Conservation (phyloP, 192 early-diverging fungal species). For the Glomus cerebriforme region DNA sequence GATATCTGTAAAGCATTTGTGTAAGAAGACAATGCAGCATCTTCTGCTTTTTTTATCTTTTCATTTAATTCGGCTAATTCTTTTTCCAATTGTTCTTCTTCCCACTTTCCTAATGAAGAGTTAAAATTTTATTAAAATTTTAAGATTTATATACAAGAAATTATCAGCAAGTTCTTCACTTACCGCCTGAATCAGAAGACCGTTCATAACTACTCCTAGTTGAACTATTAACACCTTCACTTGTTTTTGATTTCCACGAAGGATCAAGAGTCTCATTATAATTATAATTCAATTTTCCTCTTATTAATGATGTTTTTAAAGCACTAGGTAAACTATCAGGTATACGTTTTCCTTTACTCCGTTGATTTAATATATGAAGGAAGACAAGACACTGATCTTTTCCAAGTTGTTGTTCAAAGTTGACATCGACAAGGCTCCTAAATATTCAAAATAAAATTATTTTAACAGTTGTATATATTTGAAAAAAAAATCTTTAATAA, state of each 20-base stretch:
- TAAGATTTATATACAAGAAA: not conserved
- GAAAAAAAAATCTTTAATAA: not conserved
- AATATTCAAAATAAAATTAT: conserved; percentile 1
- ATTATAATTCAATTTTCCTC: conserved; percentile 40
- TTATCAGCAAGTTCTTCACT: not conserved
- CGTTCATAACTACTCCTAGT: conserved; percentile 38
- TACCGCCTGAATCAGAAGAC: conserved; percentile 38
- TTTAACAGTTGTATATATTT: not conserved
- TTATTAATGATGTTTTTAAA: conserved; percentile 55
- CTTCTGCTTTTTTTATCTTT: conserved; percentile 52
- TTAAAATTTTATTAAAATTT: not conserved
- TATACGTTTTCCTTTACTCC: conserved; percentile 52
- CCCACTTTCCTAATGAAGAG: conserved; percentile 19
- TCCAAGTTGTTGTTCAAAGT: conserved; percentile 53
- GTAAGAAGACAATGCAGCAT: conserved; percentile 30
- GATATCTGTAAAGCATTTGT: conserved; percentile 23
- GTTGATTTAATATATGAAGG: conserved; percentile 59
- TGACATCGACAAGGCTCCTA: conserved; percentile 59
- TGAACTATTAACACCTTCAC: conserved; percentile 35
- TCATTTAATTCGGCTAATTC: conserved; percentile 52
- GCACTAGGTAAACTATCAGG: conserved; percentile 52
- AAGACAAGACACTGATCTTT: conserved; percentile 60
- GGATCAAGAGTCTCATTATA: conserved; percentile 44
- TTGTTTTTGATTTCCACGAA: conserved; percentile 37
- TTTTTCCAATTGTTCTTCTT: conserved; percentile 51